These are phyloP conservation scores for Oryza glumipatula DNA, from an alignment of 176 grass and related monocot species.

Conservation along the genomic window DNA sequence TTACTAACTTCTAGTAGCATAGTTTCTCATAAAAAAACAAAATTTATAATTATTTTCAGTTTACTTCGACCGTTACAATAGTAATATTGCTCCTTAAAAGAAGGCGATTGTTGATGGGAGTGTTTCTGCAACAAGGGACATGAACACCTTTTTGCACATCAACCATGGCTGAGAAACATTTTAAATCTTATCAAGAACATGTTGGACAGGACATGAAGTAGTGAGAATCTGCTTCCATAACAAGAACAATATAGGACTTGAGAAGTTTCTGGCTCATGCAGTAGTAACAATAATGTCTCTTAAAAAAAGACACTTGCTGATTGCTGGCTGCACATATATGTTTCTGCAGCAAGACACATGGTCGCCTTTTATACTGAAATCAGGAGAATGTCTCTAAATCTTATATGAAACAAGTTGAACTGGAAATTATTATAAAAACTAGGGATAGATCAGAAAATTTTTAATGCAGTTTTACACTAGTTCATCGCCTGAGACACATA, in stretches of 20 bases:
- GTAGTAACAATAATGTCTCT: background rate
- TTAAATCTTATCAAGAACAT: background rate
- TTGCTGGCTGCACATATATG: background rate
- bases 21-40: background rate
- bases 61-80: background rate
- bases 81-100: background rate
- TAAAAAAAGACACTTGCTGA: background rate
- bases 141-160: background rate
- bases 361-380: background rate
- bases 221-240: background rate
- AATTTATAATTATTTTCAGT: background rate
- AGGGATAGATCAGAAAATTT: constrained; percentile 15
- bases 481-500: background rate
- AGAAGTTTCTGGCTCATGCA: background rate
- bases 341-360: constrained; percentile 2
- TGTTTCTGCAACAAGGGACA: constrained; percentile 9
- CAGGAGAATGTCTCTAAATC: background rate
- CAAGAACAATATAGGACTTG: background rate
- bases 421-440: background rate
- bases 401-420: constrained; percentile 14
- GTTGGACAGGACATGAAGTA: background rate
- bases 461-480: constrained; percentile 19
- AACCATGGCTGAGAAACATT: background rate
- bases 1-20: background rate
- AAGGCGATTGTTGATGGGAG: background rate